These are phyloP conservation scores for carrot (Daucus carota) DNA, from an alignment of 129 eudicot species.

Conservation along the genomic window DH1_v3.0 NC_030382.2:26619501-26620000, in stretches of 20 bases:
- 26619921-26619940: slow-evolving; percentile 40
- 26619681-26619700: not conserved
- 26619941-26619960: slow-evolving; percentile 47
- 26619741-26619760: not conserved
- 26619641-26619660: slow-evolving; percentile 92
- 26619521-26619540: slow-evolving; percentile 92
- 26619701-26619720: not conserved
- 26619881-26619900: slow-evolving; percentile 62
- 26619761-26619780: not conserved
- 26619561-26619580: slow-evolving; percentile 95
- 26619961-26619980: slow-evolving; percentile 34
- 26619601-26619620: slow-evolving; percentile 77
- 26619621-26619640: slow-evolving; percentile 89
- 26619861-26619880: slow-evolving; percentile 33
- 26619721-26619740: not conserved
- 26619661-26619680: slow-evolving; percentile 1
- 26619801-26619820: not conserved
- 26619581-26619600: slow-evolving; percentile 96
- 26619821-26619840: not conserved
- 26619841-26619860: not conserved
- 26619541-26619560: slow-evolving; percentile 86
- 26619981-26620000: slow-evolving; percentile 19
- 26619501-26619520: too few relatives aligned
- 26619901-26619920: slow-evolving; percentile 43
- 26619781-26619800: not conserved